Evolutionary conservation across 805 yeast genomes (phyloP), one percentile per base, ranked within the genome.

Genomic region (Scheffersomyces amazonensis): DNA sequence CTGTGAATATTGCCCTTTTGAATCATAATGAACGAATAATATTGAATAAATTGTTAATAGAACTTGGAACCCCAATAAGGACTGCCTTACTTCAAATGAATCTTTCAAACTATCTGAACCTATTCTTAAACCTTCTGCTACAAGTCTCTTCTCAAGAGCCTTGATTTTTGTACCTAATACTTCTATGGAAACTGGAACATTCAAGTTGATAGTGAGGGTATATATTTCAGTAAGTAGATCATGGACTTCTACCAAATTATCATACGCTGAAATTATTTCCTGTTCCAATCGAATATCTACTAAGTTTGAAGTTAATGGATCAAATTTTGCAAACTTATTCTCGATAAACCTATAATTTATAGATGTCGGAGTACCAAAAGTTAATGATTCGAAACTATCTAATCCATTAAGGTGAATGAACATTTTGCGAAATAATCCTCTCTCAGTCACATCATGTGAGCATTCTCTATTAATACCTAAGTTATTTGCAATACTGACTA

Each of bases 341-440:
- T 78, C 83, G 45, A 55, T 78, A 32, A 58, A 58, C 13, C 63
- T 62, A 2, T 55, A 54, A 38, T 53, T 53, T 8, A 71, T 62
- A 11, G 62, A 46, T 16, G 66, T 50, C 0, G 78, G 73, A 22
- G 64, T 64, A 1, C 84, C 84, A 33, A 66, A 56, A 9, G 61
- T 61, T 34, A 66, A 51, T 15, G 75, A 65, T 35, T 71, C 73
- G 20, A 55, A 55, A 4, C 61, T 45, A 45, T 80, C 83, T 15
- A 25, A 39, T 15, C 48, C 37, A 33, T 62, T 62, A 22, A 67
- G 40, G 37, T 54, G 59, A 50, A 67, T 71, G 86, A 86, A 43
- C 24, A 62, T 43, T 32, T 54, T 46, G 45, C 47, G 34, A 10
- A 31, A 15, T 16, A 36, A 36, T 19, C 56, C 56, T 7, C 47